Conservation (phyloP, 805 yeast genomes). For the Sugiyamaella marilandica region DNA sequence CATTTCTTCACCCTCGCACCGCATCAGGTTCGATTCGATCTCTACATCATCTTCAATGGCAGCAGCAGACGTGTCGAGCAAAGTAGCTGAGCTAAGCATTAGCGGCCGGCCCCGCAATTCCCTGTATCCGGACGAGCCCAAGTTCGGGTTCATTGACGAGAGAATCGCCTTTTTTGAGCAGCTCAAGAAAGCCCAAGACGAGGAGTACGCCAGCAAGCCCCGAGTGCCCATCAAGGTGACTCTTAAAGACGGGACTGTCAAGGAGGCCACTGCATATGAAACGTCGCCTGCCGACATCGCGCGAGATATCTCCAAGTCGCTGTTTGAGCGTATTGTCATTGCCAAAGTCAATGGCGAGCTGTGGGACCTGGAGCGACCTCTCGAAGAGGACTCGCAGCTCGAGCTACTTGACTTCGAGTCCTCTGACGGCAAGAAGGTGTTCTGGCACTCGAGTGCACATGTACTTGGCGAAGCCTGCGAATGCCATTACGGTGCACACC, state of each 20-base stretch:
- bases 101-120: neutral
- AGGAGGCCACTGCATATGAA: conserved; percentile 80
- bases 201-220: conserved; percentile 55
- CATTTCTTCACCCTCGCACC: neutral
- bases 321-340: conserved; percentile 83
- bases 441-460: conserved; percentile 99
- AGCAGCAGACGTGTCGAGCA: conserved; percentile 1
- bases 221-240: conserved; percentile 70
- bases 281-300: conserved; percentile 89
- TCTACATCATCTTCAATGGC: neutral
- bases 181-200: conserved; percentile 73
- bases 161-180: conserved; percentile 76
- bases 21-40: neutral
- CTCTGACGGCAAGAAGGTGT: conserved; percentile 91
- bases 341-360: conserved; percentile 84
- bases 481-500: conserved; percentile 91
- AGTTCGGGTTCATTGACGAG: conserved; percentile 77
- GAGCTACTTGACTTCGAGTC: conserved; percentile 88
- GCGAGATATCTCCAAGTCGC: conserved; percentile 74
- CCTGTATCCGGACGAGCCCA: conserved; percentile 46
- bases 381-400: conserved; percentile 63
- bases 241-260: conserved; percentile 77
- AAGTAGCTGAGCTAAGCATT: neutral
- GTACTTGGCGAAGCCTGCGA: conserved; percentile 98
- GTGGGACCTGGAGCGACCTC: conserved; percentile 95